phyloP scores from a whole-genome alignment of 2,329 filamentous ascomycete species.

The Diaporthe batatas region DNA sequence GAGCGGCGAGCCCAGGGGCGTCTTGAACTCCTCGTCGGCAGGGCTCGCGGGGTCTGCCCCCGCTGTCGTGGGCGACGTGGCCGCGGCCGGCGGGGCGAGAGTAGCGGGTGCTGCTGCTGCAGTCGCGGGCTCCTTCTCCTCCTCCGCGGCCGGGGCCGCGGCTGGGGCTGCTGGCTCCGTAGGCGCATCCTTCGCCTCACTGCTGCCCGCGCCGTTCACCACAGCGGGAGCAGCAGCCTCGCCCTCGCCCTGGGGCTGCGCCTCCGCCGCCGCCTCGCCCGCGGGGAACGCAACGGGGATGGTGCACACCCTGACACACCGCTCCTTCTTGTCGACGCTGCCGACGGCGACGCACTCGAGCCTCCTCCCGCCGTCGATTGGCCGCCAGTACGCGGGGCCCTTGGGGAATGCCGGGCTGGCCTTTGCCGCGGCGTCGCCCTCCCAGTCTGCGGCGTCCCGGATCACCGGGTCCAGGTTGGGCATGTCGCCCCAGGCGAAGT shows the following conservation, averaged over 20 bases:
- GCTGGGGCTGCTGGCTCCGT: slow-evolving; percentile 18
- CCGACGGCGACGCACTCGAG: slow-evolving; percentile 69
- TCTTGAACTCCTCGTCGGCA: slow-evolving; percentile 25
- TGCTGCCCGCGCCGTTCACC: slow-evolving; percentile 32
- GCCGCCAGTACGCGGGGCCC: slow-evolving; percentile 70
- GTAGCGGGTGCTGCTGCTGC: slow-evolving; percentile 38
- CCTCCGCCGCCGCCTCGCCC: slow-evolving; percentile 2
- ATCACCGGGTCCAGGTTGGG: slow-evolving; percentile 78
- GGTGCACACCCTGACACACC: slow-evolving; percentile 64
- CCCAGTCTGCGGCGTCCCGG: slow-evolving; percentile 64
- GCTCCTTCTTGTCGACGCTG: slow-evolving; percentile 58
- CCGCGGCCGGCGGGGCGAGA: slow-evolving; percentile 1
- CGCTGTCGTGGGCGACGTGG: slow-evolving; percentile 38
- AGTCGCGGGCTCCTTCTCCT: neutral
- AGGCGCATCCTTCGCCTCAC: slow-evolving; percentile 36
- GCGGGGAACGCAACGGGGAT: slow-evolving; percentile 54
- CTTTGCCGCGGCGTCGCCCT: slow-evolving; percentile 52
- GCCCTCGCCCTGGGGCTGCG: slow-evolving; percentile 1
- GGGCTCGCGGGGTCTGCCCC: slow-evolving; percentile 26
- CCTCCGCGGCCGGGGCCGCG: too few relatives aligned
- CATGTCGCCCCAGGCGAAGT: slow-evolving; percentile 83
- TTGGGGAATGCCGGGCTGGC: slow-evolving; percentile 66
- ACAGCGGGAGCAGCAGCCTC: slow-evolving; percentile 27
- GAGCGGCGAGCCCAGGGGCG: slow-evolving; percentile 27
- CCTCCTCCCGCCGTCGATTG: slow-evolving; percentile 59